phyloP scores from a whole-genome alignment of 768 basidiomycete genomes.

The Lactifluus subvellereus region DNA sequence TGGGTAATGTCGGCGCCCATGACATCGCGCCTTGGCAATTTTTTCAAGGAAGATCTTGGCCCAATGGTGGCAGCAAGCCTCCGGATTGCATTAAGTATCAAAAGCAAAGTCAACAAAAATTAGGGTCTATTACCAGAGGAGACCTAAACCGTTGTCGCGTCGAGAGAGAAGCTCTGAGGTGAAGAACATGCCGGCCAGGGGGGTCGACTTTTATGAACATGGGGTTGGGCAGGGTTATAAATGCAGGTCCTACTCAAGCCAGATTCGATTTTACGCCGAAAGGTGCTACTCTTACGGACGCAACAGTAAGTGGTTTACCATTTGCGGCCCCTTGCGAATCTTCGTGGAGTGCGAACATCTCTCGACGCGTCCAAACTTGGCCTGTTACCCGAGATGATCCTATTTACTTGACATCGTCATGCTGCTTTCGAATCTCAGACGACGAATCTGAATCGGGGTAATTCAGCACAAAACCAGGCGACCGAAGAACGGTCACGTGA shows the following conservation, averaged over 20 bases:
- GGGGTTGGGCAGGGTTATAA: not conserved
- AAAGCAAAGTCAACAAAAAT: not conserved
- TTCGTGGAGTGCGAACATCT: not conserved
- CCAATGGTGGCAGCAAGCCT: conserved; percentile 93
- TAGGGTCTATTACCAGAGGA: conserved; percentile 56
- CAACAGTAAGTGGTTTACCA: not conserved
- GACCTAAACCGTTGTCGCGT: conserved; percentile 82
- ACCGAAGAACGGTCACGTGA: conserved; percentile 14
- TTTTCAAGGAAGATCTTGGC: conserved; percentile 80
- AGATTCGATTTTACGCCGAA: not conserved
- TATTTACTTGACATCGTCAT: not conserved
- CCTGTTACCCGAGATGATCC: not conserved
- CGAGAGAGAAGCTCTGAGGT: conserved; percentile 72
- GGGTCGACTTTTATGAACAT: not conserved
- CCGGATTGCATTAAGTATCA: not conserved
- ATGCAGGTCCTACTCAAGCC: not conserved
- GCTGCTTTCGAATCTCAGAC: too few relatives aligned
- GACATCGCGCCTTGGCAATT: conserved; percentile 77
- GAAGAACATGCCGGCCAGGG: conserved; percentile 64
- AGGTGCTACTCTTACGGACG: not conserved
- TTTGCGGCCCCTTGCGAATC: not conserved
- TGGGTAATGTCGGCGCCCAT: conserved; percentile 76
- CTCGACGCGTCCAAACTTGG: too few relatives aligned
- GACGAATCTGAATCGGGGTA: too few relatives aligned
- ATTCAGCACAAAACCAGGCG: too few relatives aligned